phyloP scores from a whole-genome alignment of 805 yeast genomes.

The Zygosaccharomyces bisporus region DNA sequence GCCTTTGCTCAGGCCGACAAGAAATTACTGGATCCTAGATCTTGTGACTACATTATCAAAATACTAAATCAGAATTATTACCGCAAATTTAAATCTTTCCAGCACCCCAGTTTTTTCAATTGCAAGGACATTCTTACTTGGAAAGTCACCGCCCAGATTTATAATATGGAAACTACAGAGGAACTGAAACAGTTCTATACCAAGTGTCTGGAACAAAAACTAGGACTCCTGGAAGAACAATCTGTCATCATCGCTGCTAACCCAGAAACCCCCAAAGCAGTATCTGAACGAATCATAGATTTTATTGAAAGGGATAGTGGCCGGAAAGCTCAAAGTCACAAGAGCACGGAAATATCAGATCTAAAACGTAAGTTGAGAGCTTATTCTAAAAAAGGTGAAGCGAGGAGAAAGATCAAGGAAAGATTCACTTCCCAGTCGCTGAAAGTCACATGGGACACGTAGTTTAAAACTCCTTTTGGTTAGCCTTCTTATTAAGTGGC shows the following conservation, averaged over 20 bases:
- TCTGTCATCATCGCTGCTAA: slow-evolving; percentile 14
- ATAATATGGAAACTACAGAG: slow-evolving; percentile 20
- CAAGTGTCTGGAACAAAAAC: slow-evolving; percentile 26
- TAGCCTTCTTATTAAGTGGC: no score
- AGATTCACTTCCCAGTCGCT: not conserved
- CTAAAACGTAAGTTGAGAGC: slow-evolving; percentile 26
- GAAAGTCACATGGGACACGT: slow-evolving; percentile 7
- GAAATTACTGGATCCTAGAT: slow-evolving; percentile 33
- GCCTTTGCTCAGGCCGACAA: slow-evolving; percentile 22
- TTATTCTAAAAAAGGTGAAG: slow-evolving; percentile 24
- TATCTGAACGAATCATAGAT: slow-evolving; percentile 14
- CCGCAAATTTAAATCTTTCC: slow-evolving; percentile 15
- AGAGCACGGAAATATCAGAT: slow-evolving; percentile 8
- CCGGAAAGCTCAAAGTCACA: not conserved
- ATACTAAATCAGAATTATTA: slow-evolving; percentile 32
- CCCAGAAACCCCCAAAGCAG: slow-evolving; percentile 10
- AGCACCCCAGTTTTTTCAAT: slow-evolving; percentile 29
- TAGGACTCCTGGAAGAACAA: slow-evolving; percentile 26
- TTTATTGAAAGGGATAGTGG: slow-evolving; percentile 9
- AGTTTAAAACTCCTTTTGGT: not conserved
- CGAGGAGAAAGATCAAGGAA: slow-evolving; percentile 9
- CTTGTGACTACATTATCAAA: slow-evolving; percentile 46
- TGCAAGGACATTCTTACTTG: slow-evolving; percentile 34
- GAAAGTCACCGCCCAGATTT: slow-evolving; percentile 34
- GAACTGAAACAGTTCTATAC: slow-evolving; percentile 22